Conservation (phyloP, 1,284 basidiomycete genomes). For the Rhodotorula sp. region DNA sequence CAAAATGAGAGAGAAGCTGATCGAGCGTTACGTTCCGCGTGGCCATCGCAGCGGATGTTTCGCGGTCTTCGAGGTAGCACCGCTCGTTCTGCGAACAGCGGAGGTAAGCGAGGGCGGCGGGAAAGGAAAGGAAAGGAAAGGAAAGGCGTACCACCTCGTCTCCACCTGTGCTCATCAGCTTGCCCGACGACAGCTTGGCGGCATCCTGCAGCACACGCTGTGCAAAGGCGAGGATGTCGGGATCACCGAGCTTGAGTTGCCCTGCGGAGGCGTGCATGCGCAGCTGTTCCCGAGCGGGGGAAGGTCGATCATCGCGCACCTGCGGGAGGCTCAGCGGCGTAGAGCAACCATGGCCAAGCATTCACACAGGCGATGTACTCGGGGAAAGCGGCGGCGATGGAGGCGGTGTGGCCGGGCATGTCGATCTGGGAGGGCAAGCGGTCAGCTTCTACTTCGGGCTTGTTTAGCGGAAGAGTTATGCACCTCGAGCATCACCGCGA, state of each 20-base stretch:
- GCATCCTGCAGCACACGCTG: constrained; percentile 41
- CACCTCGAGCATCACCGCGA: constrained; percentile 67
- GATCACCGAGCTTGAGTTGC: constrained; percentile 21
- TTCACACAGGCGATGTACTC: constrained; percentile 71
- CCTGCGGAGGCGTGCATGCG: constrained; percentile 48
- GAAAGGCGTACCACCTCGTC: constrained; percentile 69
- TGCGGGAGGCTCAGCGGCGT: constrained; percentile 63
- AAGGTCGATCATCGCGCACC: background rate
- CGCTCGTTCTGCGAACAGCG: constrained; percentile 30
- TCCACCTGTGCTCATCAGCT: constrained; percentile 74
- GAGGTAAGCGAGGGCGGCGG: background rate
- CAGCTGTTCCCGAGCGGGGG: background rate
- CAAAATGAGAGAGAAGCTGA: constrained; percentile 66
- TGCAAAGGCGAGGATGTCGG: constrained; percentile 6
- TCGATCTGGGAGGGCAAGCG: constrained; percentile 58
- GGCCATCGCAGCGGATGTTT: constrained; percentile 61
- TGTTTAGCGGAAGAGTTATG: constrained; percentile 28
- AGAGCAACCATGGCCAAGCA: constrained; percentile 16
- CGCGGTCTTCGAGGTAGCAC: constrained; percentile 56
- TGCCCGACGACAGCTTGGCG: constrained; percentile 60
- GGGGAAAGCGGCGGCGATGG: constrained; percentile 66
- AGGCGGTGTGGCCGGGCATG: constrained; percentile 77
- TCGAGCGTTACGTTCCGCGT: constrained; percentile 61
- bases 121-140: background rate
- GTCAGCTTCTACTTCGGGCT: background rate